Percentiles rank a stretch among this genome's conserved stretches.
Conservation (phyloP, 176 grass and related monocot species). For the Puccinellia tenuiflora region DNA sequence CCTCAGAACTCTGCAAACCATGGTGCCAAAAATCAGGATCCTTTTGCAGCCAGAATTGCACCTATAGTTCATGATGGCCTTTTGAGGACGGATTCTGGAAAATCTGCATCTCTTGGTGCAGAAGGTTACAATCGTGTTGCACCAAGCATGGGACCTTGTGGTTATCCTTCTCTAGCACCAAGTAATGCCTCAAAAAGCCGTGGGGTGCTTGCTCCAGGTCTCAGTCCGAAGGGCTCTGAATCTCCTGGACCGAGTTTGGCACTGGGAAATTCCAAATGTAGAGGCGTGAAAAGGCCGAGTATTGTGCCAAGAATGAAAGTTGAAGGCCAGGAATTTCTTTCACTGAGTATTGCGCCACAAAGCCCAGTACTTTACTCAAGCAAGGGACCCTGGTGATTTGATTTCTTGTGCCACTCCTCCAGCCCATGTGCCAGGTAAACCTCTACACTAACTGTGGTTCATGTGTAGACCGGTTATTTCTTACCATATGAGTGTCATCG, state of each 20-base stretch:
- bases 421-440: slow-evolving; percentile 9
- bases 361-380: not conserved
- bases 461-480: not conserved
- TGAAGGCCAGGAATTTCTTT: slow-evolving; percentile 34
- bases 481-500: not conserved
- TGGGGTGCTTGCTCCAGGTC: slow-evolving; percentile 3
- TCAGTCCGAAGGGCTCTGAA: slow-evolving; percentile 3
- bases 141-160: not conserved
- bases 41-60: slow-evolving; percentile 30
- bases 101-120: slow-evolving; percentile 10
- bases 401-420: not conserved
- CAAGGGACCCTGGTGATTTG: not conserved
- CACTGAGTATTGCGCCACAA: slow-evolving; percentile 25
- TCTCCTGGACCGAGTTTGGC: slow-evolving; percentile 36
- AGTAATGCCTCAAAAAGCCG: not conserved
- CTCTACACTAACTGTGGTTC: not conserved
- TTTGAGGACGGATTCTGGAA: slow-evolving; percentile 27
- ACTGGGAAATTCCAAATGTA: slow-evolving; percentile 24
- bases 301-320: slow-evolving; percentile 12
- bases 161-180: slow-evolving; percentile 23
- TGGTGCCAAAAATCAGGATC: slow-evolving; percentile 24
- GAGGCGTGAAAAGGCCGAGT: not conserved
- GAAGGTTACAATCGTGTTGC: slow-evolving; percentile 18
- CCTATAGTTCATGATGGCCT: slow-evolving; percentile 24
- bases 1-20: slow-evolving; percentile 4